A percentile compares a stretch with the other conserved stretches of the same genome.
Evolutionary conservation across 148 eudicot species (phyloP).

Genomic region (Vaccinium darrowii): DNA sequence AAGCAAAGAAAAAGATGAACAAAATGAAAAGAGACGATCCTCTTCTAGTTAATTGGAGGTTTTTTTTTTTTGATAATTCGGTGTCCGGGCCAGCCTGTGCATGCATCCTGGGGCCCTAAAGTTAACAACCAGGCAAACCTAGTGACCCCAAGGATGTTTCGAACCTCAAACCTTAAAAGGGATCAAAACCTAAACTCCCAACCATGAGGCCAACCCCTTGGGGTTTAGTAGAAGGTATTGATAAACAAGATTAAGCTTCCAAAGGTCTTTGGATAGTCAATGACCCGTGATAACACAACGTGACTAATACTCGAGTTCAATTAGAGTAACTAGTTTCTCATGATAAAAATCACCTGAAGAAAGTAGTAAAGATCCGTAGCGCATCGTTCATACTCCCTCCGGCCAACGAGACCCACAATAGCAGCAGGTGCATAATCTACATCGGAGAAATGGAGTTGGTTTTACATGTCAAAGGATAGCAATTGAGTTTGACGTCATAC

Average conservation of each 20-base stretch:
- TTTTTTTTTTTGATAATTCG: too few relatives aligned
- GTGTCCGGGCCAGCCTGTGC: too few relatives aligned
- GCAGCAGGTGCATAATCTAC: constrained; percentile 93
- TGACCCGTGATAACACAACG: not conserved
- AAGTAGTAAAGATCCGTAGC: constrained; percentile 92
- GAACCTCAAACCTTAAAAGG: too few relatives aligned
- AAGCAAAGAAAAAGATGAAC: not conserved
- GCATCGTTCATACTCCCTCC: constrained; percentile 92
- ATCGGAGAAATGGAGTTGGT: constrained; percentile 10
- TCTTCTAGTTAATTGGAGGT: not conserved
- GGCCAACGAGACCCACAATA: constrained; percentile 85
- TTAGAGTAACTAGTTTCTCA: not conserved
- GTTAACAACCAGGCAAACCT: too few relatives aligned
- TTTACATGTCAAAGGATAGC: not conserved
- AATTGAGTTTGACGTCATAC: not conserved
- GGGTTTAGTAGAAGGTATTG: not conserved
- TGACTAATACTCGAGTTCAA: not conserved
- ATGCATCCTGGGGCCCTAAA: too few relatives aligned
- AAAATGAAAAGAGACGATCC: not conserved
- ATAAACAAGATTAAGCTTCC: not conserved
- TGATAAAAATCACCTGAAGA: constrained; percentile 64
- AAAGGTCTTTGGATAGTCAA: constrained; percentile 5
- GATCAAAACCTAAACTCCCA: too few relatives aligned
- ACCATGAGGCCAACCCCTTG: not conserved
- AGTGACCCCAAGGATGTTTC: too few relatives aligned